Conservation (phyloP, 2,329 filamentous ascomycete genomes). For the Aspergillus sp. region DNA sequence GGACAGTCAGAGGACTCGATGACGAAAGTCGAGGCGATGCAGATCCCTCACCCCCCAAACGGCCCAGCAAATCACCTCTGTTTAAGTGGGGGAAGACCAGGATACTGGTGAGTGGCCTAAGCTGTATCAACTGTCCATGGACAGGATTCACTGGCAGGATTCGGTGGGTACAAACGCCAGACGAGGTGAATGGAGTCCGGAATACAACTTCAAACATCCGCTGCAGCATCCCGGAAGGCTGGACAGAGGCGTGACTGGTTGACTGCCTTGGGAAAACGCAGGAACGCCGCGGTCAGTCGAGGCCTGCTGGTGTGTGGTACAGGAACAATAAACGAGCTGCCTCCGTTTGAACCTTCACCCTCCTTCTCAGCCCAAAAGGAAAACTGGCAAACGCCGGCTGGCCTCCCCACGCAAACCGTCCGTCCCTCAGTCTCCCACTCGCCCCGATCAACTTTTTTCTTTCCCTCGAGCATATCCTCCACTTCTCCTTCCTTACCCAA, state of each 20-base stretch:
- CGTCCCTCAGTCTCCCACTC: neutral
- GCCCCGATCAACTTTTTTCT: neutral
- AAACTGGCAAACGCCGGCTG: neutral
- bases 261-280: neutral
- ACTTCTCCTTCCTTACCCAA: neutral
- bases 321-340: neutral
- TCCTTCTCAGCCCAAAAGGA: neutral
- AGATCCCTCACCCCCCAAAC: neutral
- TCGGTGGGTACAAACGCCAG: neutral
- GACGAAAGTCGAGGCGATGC: neutral
- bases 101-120: neutral
- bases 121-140: neutral
- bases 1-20: neutral
- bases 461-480: neutral
- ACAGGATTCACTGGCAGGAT: neutral
- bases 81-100: neutral
- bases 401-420: too few species aligned
- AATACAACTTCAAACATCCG: conserved; percentile 8
- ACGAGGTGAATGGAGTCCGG: neutral
- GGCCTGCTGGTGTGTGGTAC: neutral
- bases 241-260: neutral
- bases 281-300: neutral
- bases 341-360: neutral
- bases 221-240: conserved; percentile 3
- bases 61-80: neutral